These are phyloP conservation scores for Scenedesmus sp. DNA, from an alignment of 163 green algal species.

Conservation along the genomic window DNA sequence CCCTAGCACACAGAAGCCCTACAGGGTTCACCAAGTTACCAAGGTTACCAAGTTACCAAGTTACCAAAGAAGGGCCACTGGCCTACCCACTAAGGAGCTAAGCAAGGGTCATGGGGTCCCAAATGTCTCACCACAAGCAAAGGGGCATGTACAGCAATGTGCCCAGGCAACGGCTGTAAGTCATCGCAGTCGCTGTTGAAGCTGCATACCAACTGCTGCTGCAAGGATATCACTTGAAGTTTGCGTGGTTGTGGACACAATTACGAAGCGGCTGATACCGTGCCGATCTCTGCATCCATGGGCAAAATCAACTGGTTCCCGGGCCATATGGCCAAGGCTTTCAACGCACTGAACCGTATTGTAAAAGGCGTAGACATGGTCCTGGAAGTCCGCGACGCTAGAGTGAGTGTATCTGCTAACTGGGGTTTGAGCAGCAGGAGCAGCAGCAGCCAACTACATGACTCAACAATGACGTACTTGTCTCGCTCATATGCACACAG, in stretches of 20 bases:
- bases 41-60: no score
- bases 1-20: no score
- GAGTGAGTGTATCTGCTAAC: slow-evolving; percentile 36
- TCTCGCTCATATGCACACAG: slow-evolving; percentile 1
- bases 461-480: not conserved
- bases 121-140: no score
- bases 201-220: no score
- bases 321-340: slow-evolving; percentile 71
- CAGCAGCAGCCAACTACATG: not conserved
- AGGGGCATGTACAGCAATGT: no score
- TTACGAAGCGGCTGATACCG: not conserved
- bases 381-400: slow-evolving; percentile 69
- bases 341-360: slow-evolving; percentile 52
- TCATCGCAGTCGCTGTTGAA: no score
- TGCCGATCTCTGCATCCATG: not conserved
- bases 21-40: no score
- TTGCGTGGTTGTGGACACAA: not conserved
- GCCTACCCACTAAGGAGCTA: no score
- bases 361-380: slow-evolving; percentile 69
- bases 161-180: no score
- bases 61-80: no score
- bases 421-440: slow-evolving; percentile 24
- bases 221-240: not conserved
- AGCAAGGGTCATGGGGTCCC: no score
- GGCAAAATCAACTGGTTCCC: slow-evolving; percentile 65